These are phyloP conservation scores for Globisporangium mamillatum DNA, from an alignment of 352 stramenopile species.

Conservation along the genomic window DNA sequence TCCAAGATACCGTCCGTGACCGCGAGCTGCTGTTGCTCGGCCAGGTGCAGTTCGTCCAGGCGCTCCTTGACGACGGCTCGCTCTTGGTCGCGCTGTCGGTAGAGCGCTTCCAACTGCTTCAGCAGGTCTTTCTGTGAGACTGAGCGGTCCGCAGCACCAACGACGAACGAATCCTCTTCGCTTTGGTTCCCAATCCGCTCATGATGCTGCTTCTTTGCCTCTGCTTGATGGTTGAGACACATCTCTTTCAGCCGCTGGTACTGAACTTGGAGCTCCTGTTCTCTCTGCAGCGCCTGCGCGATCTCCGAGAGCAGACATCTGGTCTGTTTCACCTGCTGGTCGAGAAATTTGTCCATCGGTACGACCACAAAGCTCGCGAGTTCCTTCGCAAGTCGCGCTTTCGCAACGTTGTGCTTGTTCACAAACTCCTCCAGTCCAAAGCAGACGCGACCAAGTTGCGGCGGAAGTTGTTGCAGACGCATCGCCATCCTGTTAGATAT, in stretches of 20 bases:
- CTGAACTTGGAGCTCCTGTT: constrained; percentile 31
- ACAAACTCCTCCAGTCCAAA: constrained; percentile 28
- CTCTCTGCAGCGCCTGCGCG: constrained; percentile 35
- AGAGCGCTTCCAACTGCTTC: constrained; percentile 6
- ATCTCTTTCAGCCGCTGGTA: not conserved
- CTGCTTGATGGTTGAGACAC: not conserved
- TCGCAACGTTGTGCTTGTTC: constrained; percentile 16
- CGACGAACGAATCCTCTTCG: not conserved
- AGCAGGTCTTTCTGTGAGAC: not conserved
- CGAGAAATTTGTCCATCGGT: constrained; percentile 33
- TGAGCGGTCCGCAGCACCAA: not conserved
- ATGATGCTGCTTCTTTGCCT: not conserved
- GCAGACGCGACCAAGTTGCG: constrained; percentile 24
- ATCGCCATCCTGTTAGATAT: constrained; percentile 11
- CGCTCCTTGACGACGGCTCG: constrained; percentile 28
- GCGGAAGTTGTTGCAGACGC: constrained; percentile 14
- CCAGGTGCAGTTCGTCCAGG: constrained; percentile 37
- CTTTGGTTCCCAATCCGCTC: constrained; percentile 2
- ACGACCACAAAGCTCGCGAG: constrained; percentile 25
- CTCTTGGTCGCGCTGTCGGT: constrained; percentile 23
- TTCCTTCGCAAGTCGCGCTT: constrained; percentile 26
- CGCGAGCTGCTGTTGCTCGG: constrained; percentile 29
- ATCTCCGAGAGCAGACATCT: constrained; percentile 44
- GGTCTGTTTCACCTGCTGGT: constrained; percentile 35
- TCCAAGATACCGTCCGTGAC: constrained; percentile 21